phyloP scores from a whole-genome alignment of 2,329 filamentous ascomycete genomes.

The Cephalotrichum gorgonifer region DNA sequence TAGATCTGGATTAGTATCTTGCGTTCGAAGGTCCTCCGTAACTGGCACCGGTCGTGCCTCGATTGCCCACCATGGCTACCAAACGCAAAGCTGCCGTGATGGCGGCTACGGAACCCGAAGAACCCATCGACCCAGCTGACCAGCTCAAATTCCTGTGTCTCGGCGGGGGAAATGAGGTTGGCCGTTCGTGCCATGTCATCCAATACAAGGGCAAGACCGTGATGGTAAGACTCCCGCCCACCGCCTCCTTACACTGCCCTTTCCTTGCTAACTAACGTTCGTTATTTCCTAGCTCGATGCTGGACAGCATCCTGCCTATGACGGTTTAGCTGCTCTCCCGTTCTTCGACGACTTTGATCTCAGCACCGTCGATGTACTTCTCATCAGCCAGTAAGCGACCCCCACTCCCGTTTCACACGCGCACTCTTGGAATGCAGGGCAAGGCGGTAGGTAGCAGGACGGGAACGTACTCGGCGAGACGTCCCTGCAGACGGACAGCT shows the following conservation, averaged over 20 bases:
- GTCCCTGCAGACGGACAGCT: not conserved
- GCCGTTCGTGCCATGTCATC: constrained; percentile 92
- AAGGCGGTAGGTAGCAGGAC: constrained; percentile 11
- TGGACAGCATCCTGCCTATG: constrained; percentile 92
- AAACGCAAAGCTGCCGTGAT: constrained; percentile 64
- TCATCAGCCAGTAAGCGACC: constrained; percentile 94
- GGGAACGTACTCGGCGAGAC: not conserved
- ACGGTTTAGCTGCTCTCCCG: constrained; percentile 83
- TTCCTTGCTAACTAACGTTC: constrained; percentile 7
- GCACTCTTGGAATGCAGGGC: constrained; percentile 12
- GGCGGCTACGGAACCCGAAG: constrained; percentile 47
- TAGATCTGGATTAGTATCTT: not conserved
- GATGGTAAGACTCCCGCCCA: constrained; percentile 76
- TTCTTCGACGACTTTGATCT: constrained; percentile 99
- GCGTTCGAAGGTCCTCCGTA: not conserved
- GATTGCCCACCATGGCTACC: constrained; percentile 58
- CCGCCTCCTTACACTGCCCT: constrained; percentile 8
- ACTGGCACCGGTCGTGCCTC: not conserved
- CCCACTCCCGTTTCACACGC: constrained; percentile 6
- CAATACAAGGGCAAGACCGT: constrained; percentile 99
- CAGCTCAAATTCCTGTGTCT: constrained; percentile 91
- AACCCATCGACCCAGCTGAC: constrained; percentile 85
- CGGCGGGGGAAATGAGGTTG: constrained; percentile 94
- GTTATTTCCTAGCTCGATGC: constrained; percentile 65
- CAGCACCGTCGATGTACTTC: constrained; percentile 89